phyloP scores from a whole-genome alignment of 2,329 filamentous ascomycete genomes.

The Stagonosporopsis chrysanthemi region DNA sequence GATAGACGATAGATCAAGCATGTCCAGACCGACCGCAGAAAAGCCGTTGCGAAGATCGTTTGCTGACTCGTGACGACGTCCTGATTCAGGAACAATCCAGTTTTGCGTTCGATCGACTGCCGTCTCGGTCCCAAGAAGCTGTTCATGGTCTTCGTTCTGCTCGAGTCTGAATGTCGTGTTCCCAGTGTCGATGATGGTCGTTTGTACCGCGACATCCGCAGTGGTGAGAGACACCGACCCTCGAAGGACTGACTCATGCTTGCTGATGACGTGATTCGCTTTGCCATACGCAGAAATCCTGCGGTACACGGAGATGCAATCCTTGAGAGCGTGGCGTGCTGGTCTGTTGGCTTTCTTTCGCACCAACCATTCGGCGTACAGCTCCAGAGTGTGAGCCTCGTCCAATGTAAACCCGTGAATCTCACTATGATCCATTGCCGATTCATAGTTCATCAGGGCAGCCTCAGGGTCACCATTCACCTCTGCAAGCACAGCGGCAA shows the following conservation, averaged over 20 bases:
- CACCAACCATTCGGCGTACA: conserved; percentile 76
- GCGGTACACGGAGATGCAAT: conserved; percentile 72
- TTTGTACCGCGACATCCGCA: conserved; percentile 72
- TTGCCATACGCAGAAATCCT: conserved; percentile 74
- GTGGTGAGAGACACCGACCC: conserved; percentile 67
- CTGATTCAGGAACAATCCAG: conserved; percentile 57
- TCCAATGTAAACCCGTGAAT: conserved; percentile 73
- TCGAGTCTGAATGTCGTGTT: conserved; percentile 54
- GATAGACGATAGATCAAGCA: conserved; percentile 82
- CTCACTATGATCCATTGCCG: conserved; percentile 74
- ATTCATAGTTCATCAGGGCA: conserved; percentile 72
- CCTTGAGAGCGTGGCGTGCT: conserved; percentile 72
- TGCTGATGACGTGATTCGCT: conserved; percentile 70
- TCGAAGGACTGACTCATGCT: conserved; percentile 72
- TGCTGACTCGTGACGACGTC: conserved; percentile 51
- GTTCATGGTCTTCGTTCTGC: conserved; percentile 53
- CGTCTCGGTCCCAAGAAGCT: conserved; percentile 47
- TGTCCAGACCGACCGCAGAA: conserved; percentile 73
- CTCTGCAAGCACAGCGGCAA: conserved; percentile 74
- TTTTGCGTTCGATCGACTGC: conserved; percentile 57
- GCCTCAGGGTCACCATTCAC: conserved; percentile 60
- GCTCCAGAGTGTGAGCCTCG: conserved; percentile 75
- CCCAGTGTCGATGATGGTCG: conserved; percentile 64
- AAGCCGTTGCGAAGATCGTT: conserved; percentile 68
- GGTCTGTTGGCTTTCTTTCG: conserved; percentile 70